These are phyloP conservation scores for Stevia rebaudiana DNA, from an alignment of 140 eudicot species.

Conservation along the genomic window DNA sequence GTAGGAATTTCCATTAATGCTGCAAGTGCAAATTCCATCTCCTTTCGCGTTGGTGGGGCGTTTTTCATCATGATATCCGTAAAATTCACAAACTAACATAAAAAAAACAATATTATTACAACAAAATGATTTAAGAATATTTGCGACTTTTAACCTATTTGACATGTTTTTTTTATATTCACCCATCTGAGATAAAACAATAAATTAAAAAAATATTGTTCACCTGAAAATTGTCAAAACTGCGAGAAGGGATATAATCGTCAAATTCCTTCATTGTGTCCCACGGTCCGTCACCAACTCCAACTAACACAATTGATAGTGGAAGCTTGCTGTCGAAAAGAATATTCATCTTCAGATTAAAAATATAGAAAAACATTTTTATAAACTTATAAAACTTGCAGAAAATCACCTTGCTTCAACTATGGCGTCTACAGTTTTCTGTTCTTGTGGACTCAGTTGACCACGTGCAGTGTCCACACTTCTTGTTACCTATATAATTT, in stretches of 20 bases:
- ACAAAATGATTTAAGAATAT: background rate
- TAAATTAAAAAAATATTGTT: background rate
- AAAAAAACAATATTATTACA: background rate
- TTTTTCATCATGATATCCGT: conserved; percentile 83
- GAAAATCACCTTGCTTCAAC: conserved; percentile 76
- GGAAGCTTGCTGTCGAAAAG: conserved; percentile 72
- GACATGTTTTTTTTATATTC: background rate
- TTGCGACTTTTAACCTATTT: background rate
- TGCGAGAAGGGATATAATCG: conserved; percentile 88
- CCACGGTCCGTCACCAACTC: conserved; percentile 99
- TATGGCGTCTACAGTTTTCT: conserved; percentile 86
- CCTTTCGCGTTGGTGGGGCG: conserved; percentile 62
- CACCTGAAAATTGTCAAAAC: conserved; percentile 96
- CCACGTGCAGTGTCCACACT: conserved; percentile 82
- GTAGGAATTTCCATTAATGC: conserved; percentile 95
- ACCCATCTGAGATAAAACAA: background rate
- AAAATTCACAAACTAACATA: conserved; percentile 75
- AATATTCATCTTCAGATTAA: background rate
- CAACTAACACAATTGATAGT: conserved; percentile 82
- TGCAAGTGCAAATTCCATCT: conserved; percentile 93
- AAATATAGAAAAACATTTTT: conserved; percentile 1
- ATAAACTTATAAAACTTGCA: conserved; percentile 1
- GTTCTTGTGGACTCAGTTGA: conserved; percentile 89
- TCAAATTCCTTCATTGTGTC: conserved; percentile 98
- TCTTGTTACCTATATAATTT: conserved; percentile 68